A percentile compares a stretch with the other conserved stretches of the same genome.
These are phyloP conservation scores for Telfairia occidentalis DNA, from an alignment of 331 rosid species.

Conservation along the genomic window DNA sequence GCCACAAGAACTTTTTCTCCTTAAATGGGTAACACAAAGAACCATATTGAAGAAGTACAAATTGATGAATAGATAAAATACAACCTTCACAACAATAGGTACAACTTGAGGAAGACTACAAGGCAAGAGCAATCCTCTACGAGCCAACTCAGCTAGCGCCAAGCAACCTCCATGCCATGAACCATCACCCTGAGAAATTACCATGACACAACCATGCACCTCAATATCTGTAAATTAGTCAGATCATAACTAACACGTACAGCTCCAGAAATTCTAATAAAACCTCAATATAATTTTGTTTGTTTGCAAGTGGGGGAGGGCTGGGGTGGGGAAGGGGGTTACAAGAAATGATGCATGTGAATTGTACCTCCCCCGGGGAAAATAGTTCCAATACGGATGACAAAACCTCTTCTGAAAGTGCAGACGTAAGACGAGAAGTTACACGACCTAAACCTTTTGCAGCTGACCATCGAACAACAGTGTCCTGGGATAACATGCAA, in stretches of 20 bases:
- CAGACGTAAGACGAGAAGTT: conserved; percentile 68
- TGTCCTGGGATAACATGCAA: conserved; percentile 46
- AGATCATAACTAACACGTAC: conserved; percentile 6
- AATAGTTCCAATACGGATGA: conserved; percentile 82
- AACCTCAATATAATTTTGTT: not conserved
- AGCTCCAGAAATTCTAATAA: not conserved
- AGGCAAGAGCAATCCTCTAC: conserved; percentile 86
- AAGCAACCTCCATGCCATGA: conserved; percentile 98
- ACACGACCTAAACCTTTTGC: conserved; percentile 92
- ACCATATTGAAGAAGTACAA: not conserved
- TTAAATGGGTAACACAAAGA: too few relatives aligned
- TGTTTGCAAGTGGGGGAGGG: not conserved
- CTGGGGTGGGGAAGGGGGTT: not conserved
- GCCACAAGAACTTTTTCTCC: too few relatives aligned
- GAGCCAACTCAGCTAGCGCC: conserved; percentile 95
- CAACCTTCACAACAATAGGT: conserved; percentile 86
- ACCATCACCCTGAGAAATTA: conserved; percentile 72
- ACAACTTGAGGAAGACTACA: conserved; percentile 68
- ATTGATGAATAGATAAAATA: conserved; percentile 13
- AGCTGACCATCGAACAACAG: conserved; percentile 98
- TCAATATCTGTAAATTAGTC: not conserved
- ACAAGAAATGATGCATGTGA: conserved; percentile 16
- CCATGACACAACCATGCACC: not conserved
- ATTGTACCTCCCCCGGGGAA: conserved; percentile 79
- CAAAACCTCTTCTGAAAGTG: conserved; percentile 81